Evolutionary conservation across 2,329 filamentous ascomycete genomes (phyloP), one percentile per base, ranked within the genome.

Genomic region (Neonectria faginata): DNA sequence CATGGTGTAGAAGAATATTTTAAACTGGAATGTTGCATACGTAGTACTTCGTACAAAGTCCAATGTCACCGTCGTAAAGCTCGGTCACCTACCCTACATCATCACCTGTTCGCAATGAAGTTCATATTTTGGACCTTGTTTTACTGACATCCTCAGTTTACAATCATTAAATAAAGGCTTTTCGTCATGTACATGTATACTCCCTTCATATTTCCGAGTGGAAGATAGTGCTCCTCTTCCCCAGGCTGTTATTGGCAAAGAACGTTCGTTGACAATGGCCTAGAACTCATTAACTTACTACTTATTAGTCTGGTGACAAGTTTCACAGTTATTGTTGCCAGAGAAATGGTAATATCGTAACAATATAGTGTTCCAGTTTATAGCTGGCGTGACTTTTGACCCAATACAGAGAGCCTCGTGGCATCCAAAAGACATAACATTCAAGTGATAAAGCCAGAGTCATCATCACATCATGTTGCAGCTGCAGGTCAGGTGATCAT

Each of bases 401-500:
- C 48, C n/a, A 33, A n/a, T 20, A 6, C 48, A 36, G 27, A 36
- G 27, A 51, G 14, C 16, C 10, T 51, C 48, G 11, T 12, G 48
- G n/a, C 31, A 33, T 20, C 5, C 12, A 31, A 22, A 10, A 36
- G 10, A 14, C 27, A 2, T 7, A 51, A 10, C 10, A 18, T 20
- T 20, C 5, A 1, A 20, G n/a, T 18, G 22, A 36, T 31, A 10
- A 20, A 33, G 11, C 14, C 10, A 33, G 5, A 33, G 29, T 51
- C 16, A 51, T 18, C 10, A 39, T 54, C 6, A 18, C 10, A 39
- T 54, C 6, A 18, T 47, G 56, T 57, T 29, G 52, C 29, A 66
- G 64, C 60, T 7, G 61, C 61, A 63, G 29, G 33, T 14, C 59
- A 57, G 48, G 53, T 65, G 58, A 62, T 20, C 16, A 9, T 8